Evolutionary conservation across 306 rosid genomes (phyloP).

Genomic region (Rosa chinensis): DNA sequence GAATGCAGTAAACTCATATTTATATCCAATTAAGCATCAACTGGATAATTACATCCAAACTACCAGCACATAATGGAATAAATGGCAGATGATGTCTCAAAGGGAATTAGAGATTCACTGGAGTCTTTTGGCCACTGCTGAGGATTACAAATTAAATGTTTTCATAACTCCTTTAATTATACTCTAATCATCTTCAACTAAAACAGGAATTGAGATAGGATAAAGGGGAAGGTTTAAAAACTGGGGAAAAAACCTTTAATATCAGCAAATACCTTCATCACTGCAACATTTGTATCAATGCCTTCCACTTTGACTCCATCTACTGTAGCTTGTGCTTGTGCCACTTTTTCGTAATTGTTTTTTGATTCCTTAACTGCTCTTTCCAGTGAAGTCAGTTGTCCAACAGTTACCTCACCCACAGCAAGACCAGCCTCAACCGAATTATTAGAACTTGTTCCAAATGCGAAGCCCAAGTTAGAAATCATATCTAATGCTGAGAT

Average conservation of each 20-base stretch:
- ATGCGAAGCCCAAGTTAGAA: constrained; percentile 72
- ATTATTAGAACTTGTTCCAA: constrained; percentile 63
- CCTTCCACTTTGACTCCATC: constrained; percentile 98
- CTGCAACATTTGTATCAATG: constrained; percentile 84
- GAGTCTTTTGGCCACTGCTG: background rate
- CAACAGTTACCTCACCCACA: constrained; percentile 93
- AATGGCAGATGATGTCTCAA: background rate
- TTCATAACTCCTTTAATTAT: background rate
- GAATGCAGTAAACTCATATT: background rate
- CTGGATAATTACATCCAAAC: background rate
- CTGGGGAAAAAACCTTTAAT: background rate
- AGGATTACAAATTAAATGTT: background rate
- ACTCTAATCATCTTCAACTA: background rate
- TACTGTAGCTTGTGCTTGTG: constrained; percentile 80
- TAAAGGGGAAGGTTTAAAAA: background rate
- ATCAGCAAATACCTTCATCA: constrained; percentile 76
- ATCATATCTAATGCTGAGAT: constrained; percentile 75
- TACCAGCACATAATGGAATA: background rate
- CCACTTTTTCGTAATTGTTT: constrained; percentile 72
- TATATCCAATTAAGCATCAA: background rate
- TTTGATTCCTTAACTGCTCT: constrained; percentile 74
- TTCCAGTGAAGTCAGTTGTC: constrained; percentile 78
- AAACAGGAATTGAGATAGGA: background rate
- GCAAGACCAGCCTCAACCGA: constrained; percentile 55
- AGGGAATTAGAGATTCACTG: background rate